These are phyloP conservation scores for Fomitopsis schrenkii DNA, from an alignment of 1,284 basidiomycete genomes.

Conservation along the genomic window DNA sequence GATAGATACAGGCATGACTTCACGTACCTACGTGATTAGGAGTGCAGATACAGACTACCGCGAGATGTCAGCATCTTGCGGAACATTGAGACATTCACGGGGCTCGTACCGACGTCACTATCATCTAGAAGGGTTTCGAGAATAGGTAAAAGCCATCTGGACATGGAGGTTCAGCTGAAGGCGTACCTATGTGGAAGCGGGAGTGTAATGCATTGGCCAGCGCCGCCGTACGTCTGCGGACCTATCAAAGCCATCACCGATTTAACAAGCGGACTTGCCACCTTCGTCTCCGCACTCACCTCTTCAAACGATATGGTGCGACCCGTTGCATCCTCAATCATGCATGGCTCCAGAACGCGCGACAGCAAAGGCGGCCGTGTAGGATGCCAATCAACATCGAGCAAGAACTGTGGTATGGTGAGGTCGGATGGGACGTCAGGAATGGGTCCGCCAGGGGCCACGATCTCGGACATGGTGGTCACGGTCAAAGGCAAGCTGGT, in stretches of 20 bases:
- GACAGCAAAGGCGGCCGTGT: slow-evolving; percentile 40
- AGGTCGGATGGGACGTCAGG: slow-evolving; percentile 64
- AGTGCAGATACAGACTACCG: slow-evolving; percentile 59
- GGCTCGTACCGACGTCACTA: slow-evolving; percentile 46
- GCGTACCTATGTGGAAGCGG: slow-evolving; percentile 43
- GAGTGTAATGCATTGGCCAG: slow-evolving; percentile 59
- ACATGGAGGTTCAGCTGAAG: neutral
- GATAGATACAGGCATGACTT: neutral
- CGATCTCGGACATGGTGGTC: slow-evolving; percentile 7
- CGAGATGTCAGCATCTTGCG: slow-evolving; percentile 10
- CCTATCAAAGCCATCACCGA: slow-evolving; percentile 23
- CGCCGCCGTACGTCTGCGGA: slow-evolving; percentile 47
- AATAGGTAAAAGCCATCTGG: neutral
- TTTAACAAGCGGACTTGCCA: neutral
- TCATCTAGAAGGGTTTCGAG: slow-evolving; percentile 22
- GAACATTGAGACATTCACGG: slow-evolving; percentile 2
- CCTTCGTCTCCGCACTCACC: slow-evolving; percentile 29
- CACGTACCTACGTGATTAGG: slow-evolving; percentile 57
- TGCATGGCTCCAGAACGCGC: slow-evolving; percentile 41
- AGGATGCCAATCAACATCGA: slow-evolving; percentile 47
- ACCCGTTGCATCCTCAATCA: slow-evolving; percentile 63
- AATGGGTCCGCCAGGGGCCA: slow-evolving; percentile 31
- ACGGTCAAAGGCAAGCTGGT: neutral
- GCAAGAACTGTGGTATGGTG: slow-evolving; percentile 71
- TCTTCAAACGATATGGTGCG: slow-evolving; percentile 43